Percentiles rank a stretch among this genome's conserved stretches.
Evolutionary conservation across 78 protist species (phyloP).

Genomic region (Pigoraptor vietnamica): DNA sequence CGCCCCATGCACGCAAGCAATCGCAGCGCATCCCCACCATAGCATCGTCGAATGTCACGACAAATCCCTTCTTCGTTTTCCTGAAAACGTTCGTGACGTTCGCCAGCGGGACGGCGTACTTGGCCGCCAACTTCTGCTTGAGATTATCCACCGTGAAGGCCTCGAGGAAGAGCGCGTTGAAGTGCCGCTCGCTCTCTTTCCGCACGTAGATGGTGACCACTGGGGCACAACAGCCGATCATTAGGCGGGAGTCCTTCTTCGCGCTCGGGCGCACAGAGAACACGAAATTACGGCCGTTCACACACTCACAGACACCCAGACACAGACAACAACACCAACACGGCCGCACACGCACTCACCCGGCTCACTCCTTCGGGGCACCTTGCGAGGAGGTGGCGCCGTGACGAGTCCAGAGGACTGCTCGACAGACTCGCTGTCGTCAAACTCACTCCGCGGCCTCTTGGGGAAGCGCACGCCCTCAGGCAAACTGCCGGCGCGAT

Average conservation of each 20-base stretch:
- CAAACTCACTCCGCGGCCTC: too few relatives aligned
- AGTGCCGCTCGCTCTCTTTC: neutral
- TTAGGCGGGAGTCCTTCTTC: too few relatives aligned
- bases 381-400: neutral
- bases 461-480: too few relatives aligned
- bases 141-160: neutral
- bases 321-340: neutral
- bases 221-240: too few relatives aligned
- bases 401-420: neutral
- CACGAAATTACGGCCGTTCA: too few relatives aligned
- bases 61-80: neutral
- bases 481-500: too few relatives aligned
- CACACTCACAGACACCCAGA: neutral
- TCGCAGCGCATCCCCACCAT: too few relatives aligned
- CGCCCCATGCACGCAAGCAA: too few relatives aligned
- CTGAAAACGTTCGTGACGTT: neutral
- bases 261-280: too few relatives aligned
- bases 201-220: slow-evolving; percentile 4
- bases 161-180: slow-evolving; percentile 5
- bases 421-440: neutral
- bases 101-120: neutral
- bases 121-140: neutral
- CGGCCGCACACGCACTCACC: neutral
- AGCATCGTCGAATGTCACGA: neutral
- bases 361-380: neutral